Percentiles rank a stretch among this genome's conserved stretches.
Conservation (phyloP, 257 asterid species). For the Nicotiana paniculata region DNA sequence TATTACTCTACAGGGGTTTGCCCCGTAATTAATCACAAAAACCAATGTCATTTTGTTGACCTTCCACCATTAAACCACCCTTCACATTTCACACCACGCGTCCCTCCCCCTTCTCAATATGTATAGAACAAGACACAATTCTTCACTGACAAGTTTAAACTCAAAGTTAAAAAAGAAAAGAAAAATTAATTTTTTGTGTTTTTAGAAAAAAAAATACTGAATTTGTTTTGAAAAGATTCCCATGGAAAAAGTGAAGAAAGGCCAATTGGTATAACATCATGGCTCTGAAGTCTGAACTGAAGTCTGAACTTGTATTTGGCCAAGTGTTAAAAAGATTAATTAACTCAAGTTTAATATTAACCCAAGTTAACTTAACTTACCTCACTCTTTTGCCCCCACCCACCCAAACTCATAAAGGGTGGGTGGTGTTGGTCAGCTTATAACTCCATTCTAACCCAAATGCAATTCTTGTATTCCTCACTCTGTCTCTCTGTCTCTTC, state of each 20-base stretch:
- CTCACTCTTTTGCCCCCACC: background rate
- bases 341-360: slow-evolving; percentile 24
- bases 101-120: background rate
- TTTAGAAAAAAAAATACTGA: background rate
- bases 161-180: background rate
- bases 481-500: slow-evolving; percentile 13
- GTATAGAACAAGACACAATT: slow-evolving; percentile 5
- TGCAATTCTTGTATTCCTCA: background rate
- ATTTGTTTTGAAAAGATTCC: slow-evolving; percentile 11
- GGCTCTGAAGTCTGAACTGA: slow-evolving; percentile 7
- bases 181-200: background rate
- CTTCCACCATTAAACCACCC: background rate
- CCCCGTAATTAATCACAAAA: background rate
- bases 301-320: slow-evolving; percentile 16
- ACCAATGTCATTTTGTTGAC: background rate
- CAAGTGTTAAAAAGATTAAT: slow-evolving; percentile 45
- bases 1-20: background rate
- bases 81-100: background rate
- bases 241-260: slow-evolving; percentile 9
- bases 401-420: background rate
- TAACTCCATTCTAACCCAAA: background rate
- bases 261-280: slow-evolving; percentile 56
- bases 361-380: slow-evolving; percentile 7
- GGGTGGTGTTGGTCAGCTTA: background rate
- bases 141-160: slow-evolving; percentile 4